A percentile compares a stretch with the other conserved stretches of the same genome.
Conservation (phyloP, 495 filamentous ascomycete genomes). For the Neurospora sublineolata region DNA sequence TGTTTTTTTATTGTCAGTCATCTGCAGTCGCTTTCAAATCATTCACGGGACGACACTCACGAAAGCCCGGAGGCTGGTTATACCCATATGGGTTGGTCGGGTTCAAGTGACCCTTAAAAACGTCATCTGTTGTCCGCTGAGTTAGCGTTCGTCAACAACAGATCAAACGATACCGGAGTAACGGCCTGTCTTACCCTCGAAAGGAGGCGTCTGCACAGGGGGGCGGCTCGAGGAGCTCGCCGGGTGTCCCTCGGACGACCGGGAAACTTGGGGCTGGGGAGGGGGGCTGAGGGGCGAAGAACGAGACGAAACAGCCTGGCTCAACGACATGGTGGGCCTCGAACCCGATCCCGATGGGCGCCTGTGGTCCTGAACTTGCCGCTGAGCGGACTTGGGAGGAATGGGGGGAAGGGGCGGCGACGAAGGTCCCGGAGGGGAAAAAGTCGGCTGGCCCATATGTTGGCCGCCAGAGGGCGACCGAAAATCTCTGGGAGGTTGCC, state of each 20-base stretch:
- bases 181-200: background rate
- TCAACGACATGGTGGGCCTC: background rate
- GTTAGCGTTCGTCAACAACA: background rate
- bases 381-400: background rate
- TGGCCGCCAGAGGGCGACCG: background rate
- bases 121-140: background rate
- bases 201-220: background rate
- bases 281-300: background rate
- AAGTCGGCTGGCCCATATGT: background rate
- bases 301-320: background rate
- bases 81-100: conserved; percentile 14
- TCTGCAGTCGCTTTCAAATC: background rate
- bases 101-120: conserved; percentile 2
- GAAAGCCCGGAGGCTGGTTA: conserved; percentile 8
- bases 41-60: conserved; percentile 5
- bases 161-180: background rate
- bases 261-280: background rate
- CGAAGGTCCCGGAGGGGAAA: background rate
- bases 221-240: background rate
- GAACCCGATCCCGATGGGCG: background rate
- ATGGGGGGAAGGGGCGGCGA: background rate
- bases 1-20: background rate
- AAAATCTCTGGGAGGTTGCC: background rate
- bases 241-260: background rate
- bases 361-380: background rate